Conservation (phyloP, 257 asterid species). For the Solanum gracilifrons region DNA sequence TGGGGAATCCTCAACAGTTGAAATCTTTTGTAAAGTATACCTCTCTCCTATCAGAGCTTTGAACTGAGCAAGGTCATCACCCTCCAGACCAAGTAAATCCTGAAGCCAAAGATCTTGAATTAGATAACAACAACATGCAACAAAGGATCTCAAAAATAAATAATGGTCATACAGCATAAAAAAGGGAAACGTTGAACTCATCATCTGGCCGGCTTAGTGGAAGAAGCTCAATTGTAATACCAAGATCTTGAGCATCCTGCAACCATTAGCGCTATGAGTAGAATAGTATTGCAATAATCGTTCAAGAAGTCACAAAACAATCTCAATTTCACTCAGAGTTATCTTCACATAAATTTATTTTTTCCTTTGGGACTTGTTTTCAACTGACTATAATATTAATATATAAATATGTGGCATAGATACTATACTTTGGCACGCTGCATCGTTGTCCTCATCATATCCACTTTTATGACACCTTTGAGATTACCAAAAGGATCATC, state of each 20-base stretch:
- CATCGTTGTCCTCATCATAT: constrained; percentile 86
- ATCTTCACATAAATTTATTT: background rate
- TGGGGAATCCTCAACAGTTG: background rate
- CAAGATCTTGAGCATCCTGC: constrained; percentile 97
- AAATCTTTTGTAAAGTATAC: constrained; percentile 20
- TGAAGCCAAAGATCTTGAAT: constrained; percentile 23
- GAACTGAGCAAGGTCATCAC: constrained; percentile 59
- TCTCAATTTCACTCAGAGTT: background rate
- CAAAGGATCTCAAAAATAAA: background rate
- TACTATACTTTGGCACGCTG: constrained; percentile 84
- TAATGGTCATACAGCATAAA: constrained; percentile 69
- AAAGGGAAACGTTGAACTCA: constrained; percentile 65
- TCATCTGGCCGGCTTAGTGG: constrained; percentile 70
- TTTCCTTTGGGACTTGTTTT: background rate
- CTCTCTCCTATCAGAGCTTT: constrained; percentile 68
- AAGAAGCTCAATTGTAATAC: constrained; percentile 79
- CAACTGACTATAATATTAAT: background rate
- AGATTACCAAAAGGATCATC: constrained; percentile 92
- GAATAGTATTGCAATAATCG: background rate
- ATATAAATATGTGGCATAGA: background rate
- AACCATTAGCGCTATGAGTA: background rate
- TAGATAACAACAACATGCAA: background rate
- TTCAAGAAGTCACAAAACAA: background rate
- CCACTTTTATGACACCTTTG: constrained; percentile 78
- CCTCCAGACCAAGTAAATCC: constrained; percentile 91